Percentiles rank a stretch among this genome's conserved stretches.
phyloP scores from a whole-genome alignment of 169 alveolate species.

The Plasmodium gonderi region DNA sequence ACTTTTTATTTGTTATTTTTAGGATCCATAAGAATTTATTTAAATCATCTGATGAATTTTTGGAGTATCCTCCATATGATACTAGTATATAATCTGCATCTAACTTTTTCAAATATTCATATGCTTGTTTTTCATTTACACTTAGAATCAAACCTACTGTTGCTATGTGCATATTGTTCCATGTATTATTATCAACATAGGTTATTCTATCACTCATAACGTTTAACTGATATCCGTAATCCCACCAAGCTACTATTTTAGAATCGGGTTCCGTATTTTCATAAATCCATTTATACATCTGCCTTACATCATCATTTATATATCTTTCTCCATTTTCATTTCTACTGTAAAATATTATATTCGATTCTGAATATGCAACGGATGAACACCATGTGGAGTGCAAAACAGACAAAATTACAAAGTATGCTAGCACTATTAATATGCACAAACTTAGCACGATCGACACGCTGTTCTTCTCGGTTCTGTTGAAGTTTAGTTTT shows the following conservation, averaged over 20 bases:
- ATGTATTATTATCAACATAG: constrained; percentile 98
- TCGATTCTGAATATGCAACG: constrained; percentile 79
- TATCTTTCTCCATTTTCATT: constrained; percentile 89
- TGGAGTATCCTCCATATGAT: constrained; percentile 96
- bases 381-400: constrained; percentile 82
- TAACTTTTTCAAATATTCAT: constrained; percentile 89
- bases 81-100: constrained; percentile 97
- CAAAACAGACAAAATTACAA: constrained; percentile 24
- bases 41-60: constrained; percentile 97
- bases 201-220: constrained; percentile 97
- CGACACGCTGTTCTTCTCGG: neutral
- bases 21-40: constrained; percentile 98
- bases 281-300: constrained; percentile 98
- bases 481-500: neutral
- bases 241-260: constrained; percentile 99
- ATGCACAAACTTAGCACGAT: constrained; percentile 16
- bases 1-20: constrained; percentile 92
- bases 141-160: constrained; percentile 93
- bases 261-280: constrained; percentile 95
- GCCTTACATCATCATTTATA: constrained; percentile 97
- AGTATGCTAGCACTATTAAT: neutral
- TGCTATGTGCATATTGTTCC: constrained; percentile 98
- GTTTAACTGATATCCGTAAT: constrained; percentile 98
- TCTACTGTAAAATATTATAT: constrained; percentile 72
- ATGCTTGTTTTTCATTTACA: constrained; percentile 95